Evolutionary conservation across 1,139 yeast genomes (phyloP).

Genomic region (Kluyveromyces sp.): DNA sequence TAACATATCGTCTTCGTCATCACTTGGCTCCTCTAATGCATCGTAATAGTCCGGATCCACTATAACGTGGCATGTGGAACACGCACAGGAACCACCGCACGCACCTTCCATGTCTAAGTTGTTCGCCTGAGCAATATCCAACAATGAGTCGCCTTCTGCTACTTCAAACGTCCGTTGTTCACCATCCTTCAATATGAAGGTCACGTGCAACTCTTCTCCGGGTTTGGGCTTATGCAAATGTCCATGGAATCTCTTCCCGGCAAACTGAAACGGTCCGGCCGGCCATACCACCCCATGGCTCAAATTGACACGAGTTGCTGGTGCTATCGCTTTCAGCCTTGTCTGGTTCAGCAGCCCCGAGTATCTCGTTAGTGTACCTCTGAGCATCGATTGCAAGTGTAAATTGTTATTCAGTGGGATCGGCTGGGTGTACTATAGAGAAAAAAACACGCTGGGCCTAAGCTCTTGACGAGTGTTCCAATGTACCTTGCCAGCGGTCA

Average conservation of each 20-base stretch:
- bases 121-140: constrained; percentile 93
- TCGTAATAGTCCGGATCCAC: constrained; percentile 94
- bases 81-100: constrained; percentile 98
- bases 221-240: constrained; percentile 85
- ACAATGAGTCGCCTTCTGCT: constrained; percentile 82
- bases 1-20: constrained; percentile 97
- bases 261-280: not conserved
- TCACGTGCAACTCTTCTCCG: constrained; percentile 81
- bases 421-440: not conserved
- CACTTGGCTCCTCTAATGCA: constrained; percentile 87
- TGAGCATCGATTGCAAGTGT: not conserved
- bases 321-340: not conserved
- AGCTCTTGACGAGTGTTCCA: no score
- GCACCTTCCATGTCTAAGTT: constrained; percentile 97
- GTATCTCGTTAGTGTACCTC: not conserved
- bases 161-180: constrained; percentile 74
- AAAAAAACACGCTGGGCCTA: no score
- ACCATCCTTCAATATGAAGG: constrained; percentile 91
- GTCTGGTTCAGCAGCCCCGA: constrained; percentile 4
- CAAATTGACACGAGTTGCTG: not conserved
- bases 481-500: no score
- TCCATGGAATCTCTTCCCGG: constrained; percentile 46
- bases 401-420: not conserved
- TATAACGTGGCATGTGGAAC: constrained; percentile 94
- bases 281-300: not conserved